Evolutionary conservation across 2,329 filamentous ascomycete species (phyloP), one percentile per base, ranked within the genome.

Genomic region (Intubia oerlemansii): DNA sequence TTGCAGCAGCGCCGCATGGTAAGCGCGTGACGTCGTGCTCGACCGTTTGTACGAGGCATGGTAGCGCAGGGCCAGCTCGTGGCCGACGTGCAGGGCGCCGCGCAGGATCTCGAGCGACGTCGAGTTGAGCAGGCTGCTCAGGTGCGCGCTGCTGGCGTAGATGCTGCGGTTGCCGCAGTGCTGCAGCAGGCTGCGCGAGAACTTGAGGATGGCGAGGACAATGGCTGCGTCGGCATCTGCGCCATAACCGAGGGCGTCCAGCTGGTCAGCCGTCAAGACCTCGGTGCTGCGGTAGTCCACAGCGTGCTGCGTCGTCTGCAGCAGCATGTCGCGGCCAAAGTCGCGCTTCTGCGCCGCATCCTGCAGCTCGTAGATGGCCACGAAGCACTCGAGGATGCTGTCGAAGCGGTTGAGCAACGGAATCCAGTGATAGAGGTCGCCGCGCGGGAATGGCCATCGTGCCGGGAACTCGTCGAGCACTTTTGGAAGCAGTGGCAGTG

Each of bases 401-500:
- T 98, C 88, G 50, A 98, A 95, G 33, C 82, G 74, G 50, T 98
- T 91, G 34, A 98, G 56, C 15, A 92, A 64, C 17, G 79, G 74
- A 39, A 98, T 93, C 90, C 90, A 98, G 58, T 98, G 85, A 48
- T 95, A 95, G 17, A 95, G 59, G 48, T 98, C 88, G 35, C 88
- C 90, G 48, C 85, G 70, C 22, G 85, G 85, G 44, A 95, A 91
- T 3, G 84, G 82, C 88, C 88, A 98, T 62, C 74, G 62, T 38
- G 73, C 72, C 33, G 85, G 82, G 47, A 95, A 95, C 32, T 64
- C 66, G 41, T 63, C 61, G 38, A 98, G 74, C 39, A 76, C 67
- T 41, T 66, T 56, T 40, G 81, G 79, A 39, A 98, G 62, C 46
- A 78, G 66, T 42, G 75, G 71, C 42, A 93, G 56, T 27, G 81